These are phyloP conservation scores for Phialophora verrucosa DNA, from an alignment of 2,329 filamentous ascomycete genomes.

Conservation along the genomic window DNA sequence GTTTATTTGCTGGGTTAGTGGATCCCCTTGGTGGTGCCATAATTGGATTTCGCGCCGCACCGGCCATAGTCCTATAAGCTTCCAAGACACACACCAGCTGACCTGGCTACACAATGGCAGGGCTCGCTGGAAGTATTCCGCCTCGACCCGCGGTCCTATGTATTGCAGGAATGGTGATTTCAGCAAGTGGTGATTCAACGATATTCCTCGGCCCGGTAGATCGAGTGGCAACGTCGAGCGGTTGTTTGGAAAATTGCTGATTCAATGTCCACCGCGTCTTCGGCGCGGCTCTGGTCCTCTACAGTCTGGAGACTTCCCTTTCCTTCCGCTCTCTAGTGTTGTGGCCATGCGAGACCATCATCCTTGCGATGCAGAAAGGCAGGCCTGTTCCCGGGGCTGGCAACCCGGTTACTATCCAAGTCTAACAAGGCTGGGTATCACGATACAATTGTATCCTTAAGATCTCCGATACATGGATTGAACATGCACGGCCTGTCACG, in stretches of 20 bases:
- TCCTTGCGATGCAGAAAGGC: neutral
- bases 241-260: neutral
- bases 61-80: neutral
- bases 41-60: constrained; percentile 12
- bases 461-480: neutral
- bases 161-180: neutral
- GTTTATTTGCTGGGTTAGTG: neutral
- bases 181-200: neutral
- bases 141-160: neutral
- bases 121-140: neutral
- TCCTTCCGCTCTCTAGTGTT: neutral
- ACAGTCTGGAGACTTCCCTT: neutral
- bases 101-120: neutral
- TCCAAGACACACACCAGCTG: neutral
- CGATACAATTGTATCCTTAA: neutral
- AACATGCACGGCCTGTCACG: neutral
- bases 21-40: constrained; percentile 7
- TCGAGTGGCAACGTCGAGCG: too few species aligned
- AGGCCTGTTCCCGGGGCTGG: neutral
- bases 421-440: neutral
- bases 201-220: neutral
- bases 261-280: neutral
- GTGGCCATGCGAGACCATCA: neutral
- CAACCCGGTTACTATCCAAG: neutral
- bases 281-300: neutral